Evolutionary conservation across 495 filamentous ascomycete species (phyloP).

Genomic region (Hyaloscypha finlandica): DNA sequence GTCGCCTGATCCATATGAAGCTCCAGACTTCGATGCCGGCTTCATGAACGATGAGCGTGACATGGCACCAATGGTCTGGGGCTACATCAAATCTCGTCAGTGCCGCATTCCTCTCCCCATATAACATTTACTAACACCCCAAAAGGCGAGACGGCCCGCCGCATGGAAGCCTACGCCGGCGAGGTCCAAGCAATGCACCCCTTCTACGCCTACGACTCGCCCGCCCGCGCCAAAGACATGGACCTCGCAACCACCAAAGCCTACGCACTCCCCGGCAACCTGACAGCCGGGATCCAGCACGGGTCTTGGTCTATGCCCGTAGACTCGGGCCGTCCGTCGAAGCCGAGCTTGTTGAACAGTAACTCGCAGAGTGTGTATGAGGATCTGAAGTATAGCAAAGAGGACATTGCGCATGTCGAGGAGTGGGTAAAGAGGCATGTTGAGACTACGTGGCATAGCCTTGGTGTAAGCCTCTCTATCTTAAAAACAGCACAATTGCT

Average conservation of each 20-base stretch:
- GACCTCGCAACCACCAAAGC: conserved; percentile 72
- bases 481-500: not conserved
- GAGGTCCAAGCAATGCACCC: conserved; percentile 64
- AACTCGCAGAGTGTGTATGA: conserved; percentile 57
- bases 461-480: conserved; percentile 43
- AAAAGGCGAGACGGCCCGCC: conserved; percentile 64
- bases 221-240: conserved; percentile 69
- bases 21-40: conserved; percentile 78
- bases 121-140: not conserved
- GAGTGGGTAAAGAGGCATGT: conserved; percentile 79
- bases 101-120: not conserved
- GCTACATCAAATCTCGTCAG: conserved; percentile 76
- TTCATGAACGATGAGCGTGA: conserved; percentile 87
- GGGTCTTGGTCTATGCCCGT: conserved; percentile 46
- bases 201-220: conserved; percentile 66
- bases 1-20: conserved; percentile 69
- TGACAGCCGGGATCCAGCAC: conserved; percentile 64
- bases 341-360: conserved; percentile 48
- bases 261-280: conserved; percentile 72
- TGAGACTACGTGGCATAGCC: conserved; percentile 77
- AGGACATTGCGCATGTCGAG: conserved; percentile 70
- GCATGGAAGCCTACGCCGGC: conserved; percentile 77
- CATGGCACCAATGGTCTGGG: conserved; percentile 84
- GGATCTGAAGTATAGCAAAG: conserved; percentile 64
- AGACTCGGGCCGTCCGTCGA: conserved; percentile 47